Percentiles rank a stretch among this genome's conserved stretches.
Conservation (phyloP, 805 yeast species). For the Candida coquimbonensis region DNA sequence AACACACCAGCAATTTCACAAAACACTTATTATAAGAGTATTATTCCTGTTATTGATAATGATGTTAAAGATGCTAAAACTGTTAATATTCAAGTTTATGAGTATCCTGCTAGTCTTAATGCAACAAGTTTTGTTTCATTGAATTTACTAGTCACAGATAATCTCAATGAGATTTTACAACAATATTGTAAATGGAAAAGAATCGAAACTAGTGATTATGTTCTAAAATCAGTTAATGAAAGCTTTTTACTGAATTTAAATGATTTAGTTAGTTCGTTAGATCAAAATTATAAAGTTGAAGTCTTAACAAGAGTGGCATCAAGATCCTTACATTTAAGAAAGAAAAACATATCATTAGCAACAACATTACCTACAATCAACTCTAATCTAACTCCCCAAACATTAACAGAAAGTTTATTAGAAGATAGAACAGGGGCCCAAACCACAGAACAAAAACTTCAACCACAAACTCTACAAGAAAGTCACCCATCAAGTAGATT, state of each 20-base stretch:
- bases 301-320: constrained; percentile 36
- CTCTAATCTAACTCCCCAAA: constrained; percentile 23
- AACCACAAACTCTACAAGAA: not conserved
- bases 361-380: constrained; percentile 22
- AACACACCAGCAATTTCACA: constrained; percentile 13
- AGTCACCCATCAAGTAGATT: constrained; percentile 1
- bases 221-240: constrained; percentile 28
- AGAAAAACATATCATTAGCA: constrained; percentile 17
- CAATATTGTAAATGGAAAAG: constrained; percentile 29
- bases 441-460: not conserved
- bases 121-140: constrained; percentile 23
- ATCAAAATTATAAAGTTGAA: constrained; percentile 35
- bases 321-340: constrained; percentile 27
- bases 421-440: not conserved
- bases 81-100: constrained; percentile 26
- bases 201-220: constrained; percentile 30
- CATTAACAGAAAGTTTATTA: constrained; percentile 12
- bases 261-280: constrained; percentile 34
- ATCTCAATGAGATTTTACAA: constrained; percentile 29
- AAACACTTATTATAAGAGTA: constrained; percentile 31
- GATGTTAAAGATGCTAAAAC: constrained; percentile 21
- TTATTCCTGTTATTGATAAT: constrained; percentile 23
- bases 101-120: constrained; percentile 27
- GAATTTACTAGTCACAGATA: constrained; percentile 27
- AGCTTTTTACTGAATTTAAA: constrained; percentile 28